phyloP scores from a whole-genome alignment of 2,329 filamentous ascomycete genomes.

The Curvularia sp. region DNA sequence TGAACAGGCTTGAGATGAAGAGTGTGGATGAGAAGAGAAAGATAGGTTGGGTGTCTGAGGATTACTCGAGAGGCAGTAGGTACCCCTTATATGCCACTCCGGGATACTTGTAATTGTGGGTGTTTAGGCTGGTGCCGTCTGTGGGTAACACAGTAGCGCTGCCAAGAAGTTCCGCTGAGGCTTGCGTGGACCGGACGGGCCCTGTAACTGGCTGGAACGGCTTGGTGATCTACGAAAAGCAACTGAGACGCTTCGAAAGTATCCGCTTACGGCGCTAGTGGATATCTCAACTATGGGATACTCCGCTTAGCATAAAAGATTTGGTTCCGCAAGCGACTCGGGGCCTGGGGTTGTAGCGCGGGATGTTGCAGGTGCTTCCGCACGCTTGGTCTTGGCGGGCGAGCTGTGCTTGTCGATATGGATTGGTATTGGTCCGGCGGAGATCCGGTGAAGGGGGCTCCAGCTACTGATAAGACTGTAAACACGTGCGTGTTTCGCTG shows the following conservation, averaged over 20 bases:
- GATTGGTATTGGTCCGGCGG: conserved; percentile 32
- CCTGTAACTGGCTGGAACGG: conserved; percentile 29
- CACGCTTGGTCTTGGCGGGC: conserved; percentile 29
- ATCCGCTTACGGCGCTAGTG: conserved; percentile 11
- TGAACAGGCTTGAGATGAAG: neutral
- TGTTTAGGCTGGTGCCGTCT: conserved; percentile 13
- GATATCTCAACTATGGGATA: conserved; percentile 7
- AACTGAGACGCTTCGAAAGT: conserved; percentile 18
- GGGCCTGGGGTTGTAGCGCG: conserved; percentile 33
- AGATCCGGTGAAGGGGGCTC: conserved; percentile 27
- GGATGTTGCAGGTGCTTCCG: conserved; percentile 35
- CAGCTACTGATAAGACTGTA: conserved; percentile 10
- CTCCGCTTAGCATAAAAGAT: conserved; percentile 19
- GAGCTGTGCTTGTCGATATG: conserved; percentile 20
- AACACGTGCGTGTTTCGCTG: conserved; percentile 31
- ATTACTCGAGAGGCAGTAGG: conserved; percentile 14
- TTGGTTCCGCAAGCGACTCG: conserved; percentile 21
- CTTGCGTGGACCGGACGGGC: conserved; percentile 37
- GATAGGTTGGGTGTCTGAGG: conserved; percentile 7
- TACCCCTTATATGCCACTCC: conserved; percentile 27
- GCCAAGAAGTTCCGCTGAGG: conserved; percentile 32
- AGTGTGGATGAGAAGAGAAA: conserved; percentile 8
- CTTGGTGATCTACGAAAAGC: conserved; percentile 22
- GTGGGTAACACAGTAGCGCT: conserved; percentile 19
- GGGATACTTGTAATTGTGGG: conserved; percentile 11